Percentiles rank a stretch among this genome's conserved stretches.
These are phyloP conservation scores for Somion occarium DNA, from an alignment of 1,284 basidiomycete species.

Conservation along the genomic window DNA sequence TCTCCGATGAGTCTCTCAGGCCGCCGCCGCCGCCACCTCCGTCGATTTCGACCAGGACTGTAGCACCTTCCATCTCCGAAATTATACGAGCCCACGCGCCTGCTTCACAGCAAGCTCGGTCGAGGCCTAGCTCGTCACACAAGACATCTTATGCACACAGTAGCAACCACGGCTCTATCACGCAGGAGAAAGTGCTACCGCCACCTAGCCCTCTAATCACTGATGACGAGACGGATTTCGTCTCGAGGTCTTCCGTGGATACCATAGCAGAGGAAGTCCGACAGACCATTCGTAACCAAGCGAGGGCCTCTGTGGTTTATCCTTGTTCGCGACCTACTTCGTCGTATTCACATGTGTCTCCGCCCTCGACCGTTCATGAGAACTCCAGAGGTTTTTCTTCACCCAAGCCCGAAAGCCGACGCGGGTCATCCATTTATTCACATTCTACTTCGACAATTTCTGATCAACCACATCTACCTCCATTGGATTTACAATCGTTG, in stretches of 20 bases:
- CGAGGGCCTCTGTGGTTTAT: constrained; percentile 34
- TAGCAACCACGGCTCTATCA: constrained; percentile 30
- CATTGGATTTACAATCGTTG: constrained; percentile 21
- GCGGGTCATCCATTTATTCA: constrained; percentile 28
- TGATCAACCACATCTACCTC: constrained; percentile 34
- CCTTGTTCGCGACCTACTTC: constrained; percentile 37
- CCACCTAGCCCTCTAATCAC: constrained; percentile 35
- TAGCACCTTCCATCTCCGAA: constrained; percentile 77
- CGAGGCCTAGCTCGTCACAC: constrained; percentile 38
- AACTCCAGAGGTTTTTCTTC: constrained; percentile 40
- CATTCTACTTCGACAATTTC: constrained; percentile 37
- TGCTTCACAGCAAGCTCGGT: constrained; percentile 41
- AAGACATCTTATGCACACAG: constrained; percentile 45
- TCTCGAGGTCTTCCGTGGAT: constrained; percentile 77
- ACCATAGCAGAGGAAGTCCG: constrained; percentile 78
- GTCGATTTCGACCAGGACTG: constrained; percentile 21
- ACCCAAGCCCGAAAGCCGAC: constrained; percentile 46
- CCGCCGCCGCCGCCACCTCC: constrained; percentile 10
- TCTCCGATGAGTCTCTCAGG: constrained; percentile 9
- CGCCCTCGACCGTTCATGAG: constrained; percentile 41
- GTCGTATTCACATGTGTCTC: constrained; percentile 38
- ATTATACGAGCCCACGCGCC: constrained; percentile 75
- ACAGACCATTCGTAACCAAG: constrained; percentile 59
- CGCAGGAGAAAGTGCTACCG: constrained; percentile 38
- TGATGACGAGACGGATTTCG: constrained; percentile 55